Base-by-base conservation (phyloP, 345 rosid species). In the Aethionema arabicum region DNA sequence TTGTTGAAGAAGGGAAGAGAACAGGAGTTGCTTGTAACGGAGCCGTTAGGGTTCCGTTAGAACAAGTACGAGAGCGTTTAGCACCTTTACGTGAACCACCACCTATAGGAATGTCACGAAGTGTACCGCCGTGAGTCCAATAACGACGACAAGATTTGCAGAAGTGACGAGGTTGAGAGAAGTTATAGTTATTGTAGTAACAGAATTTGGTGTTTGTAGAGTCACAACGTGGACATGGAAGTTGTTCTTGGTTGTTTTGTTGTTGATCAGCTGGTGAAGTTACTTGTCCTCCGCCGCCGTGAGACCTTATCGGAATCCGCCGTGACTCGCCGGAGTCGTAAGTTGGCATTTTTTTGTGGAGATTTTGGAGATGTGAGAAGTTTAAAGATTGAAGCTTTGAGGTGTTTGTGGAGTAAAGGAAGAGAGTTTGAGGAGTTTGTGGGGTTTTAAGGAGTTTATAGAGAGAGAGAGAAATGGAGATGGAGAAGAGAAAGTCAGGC, bases 111-210 rank as follows among this genome's bases (percentile, higher is more conserved):
- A 91, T 88, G 77, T 91, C 98, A 11, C 75, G 75, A 61, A 72
- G 75, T 32, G 75, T 86, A n/a, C 98, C 98, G 48, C 98, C 98
- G 32, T 83, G 96, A 44, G 98, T 91, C 98, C 98, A 91, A 82
- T 91, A 91, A 42, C 98, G 90, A 42, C 98, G 98, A 73, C 98
- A 91, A 13, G 91, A 67, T 75, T 91, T 91, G 74, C 98, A 91
- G 77, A 91, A 91, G 72, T 91, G 98, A 44, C 98, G 98, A 4
- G 98, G 98, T 88, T 91, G 98, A 52, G 96, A 91, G 72, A 81
- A 86, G 79, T 91, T 91, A 77, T 91, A 91, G 88, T 91, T 91
- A 76, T 91, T 91, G 83, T 88, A 91, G 80, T 91, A 91, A 57
- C 98, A 91, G 83, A 91, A 91, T 76, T 91, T 91, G 14, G 96